Conservation (phyloP, 495 filamentous ascomycete genomes). For the Rusavskia elegans region DNA sequence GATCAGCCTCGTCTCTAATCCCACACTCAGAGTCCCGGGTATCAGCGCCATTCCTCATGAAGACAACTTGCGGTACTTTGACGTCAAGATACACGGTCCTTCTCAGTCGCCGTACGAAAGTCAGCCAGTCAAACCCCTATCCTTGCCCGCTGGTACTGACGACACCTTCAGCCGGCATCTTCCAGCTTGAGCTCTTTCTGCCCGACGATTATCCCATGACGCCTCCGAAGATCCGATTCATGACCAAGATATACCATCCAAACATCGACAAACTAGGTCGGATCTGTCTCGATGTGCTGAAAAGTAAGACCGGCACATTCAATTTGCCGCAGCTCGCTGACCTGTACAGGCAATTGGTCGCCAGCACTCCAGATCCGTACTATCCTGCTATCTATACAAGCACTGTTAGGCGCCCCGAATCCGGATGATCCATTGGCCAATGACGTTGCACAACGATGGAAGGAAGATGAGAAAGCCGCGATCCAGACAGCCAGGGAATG, state of each 20-base stretch:
- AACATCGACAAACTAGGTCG: constrained; percentile 96
- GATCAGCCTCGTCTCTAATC: not conserved
- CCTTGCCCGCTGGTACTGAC: constrained; percentile 8
- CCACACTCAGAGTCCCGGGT: constrained; percentile 58
- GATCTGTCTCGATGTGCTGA: constrained; percentile 94
- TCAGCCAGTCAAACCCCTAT: constrained; percentile 15
- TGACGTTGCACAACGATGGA: constrained; percentile 96
- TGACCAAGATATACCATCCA: constrained; percentile 98
- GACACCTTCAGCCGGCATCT: constrained; percentile 57
- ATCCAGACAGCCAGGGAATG: constrained; percentile 82
- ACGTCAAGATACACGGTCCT: constrained; percentile 92
- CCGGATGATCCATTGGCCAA: constrained; percentile 94
- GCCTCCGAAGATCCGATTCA: constrained; percentile 91
- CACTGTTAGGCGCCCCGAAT: constrained; percentile 88
- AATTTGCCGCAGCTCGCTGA: constrained; percentile 9
- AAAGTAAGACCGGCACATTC: constrained; percentile 44
- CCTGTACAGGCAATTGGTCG: constrained; percentile 78
- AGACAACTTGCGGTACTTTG: constrained; percentile 95
- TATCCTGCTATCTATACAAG: constrained; percentile 93
- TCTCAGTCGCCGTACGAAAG: constrained; percentile 88
- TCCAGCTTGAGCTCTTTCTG: constrained; percentile 96
- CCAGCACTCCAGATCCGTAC: constrained; percentile 95
- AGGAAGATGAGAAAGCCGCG: constrained; percentile 81
- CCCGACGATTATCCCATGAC: constrained; percentile 99
- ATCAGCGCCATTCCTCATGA: constrained; percentile 97